Evolutionary conservation across 768 basidiomycete genomes (phyloP).

Genomic region (Boletus rubescentipes): DNA sequence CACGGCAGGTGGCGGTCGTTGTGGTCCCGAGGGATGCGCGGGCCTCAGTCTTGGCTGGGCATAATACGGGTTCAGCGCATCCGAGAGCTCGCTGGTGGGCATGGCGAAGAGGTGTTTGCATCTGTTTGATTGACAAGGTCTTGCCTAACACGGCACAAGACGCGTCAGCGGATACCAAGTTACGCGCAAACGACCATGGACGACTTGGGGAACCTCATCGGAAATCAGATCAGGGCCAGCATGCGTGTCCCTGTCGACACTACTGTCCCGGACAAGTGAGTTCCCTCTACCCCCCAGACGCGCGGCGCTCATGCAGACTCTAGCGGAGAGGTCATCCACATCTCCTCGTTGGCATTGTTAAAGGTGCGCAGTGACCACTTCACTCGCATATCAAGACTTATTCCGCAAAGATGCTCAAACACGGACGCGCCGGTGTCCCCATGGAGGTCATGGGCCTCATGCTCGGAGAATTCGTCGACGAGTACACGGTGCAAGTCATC

Average conservation of each 20-base stretch:
- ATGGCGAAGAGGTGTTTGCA: slow-evolving; percentile 36
- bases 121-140: slow-evolving; percentile 31
- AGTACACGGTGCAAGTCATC: slow-evolving; percentile 91
- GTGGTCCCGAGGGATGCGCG: slow-evolving; percentile 13
- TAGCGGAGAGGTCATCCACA: slow-evolving; percentile 94
- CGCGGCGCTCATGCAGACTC: slow-evolving; percentile 1
- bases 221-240: slow-evolving; percentile 46
- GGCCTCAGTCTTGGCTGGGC: slow-evolving; percentile 42
- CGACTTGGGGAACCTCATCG: slow-evolving; percentile 55
- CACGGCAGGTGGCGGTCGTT: slow-evolving; percentile 26
- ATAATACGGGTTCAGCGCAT: slow-evolving; percentile 73
- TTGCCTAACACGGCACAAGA: slow-evolving; percentile 28
- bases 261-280: slow-evolving; percentile 75
- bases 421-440: slow-evolving; percentile 96
- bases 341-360: slow-evolving; percentile 93
- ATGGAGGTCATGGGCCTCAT: slow-evolving; percentile 99
- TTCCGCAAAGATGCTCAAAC: slow-evolving; percentile 89
- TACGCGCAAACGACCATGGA: slow-evolving; percentile 22
- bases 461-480: slow-evolving; percentile 98
- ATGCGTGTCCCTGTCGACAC: slow-evolving; percentile 46
- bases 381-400: not conserved
- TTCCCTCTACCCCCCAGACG: slow-evolving; percentile 1
- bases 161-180: slow-evolving; percentile 38
- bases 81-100: slow-evolving; percentile 73
- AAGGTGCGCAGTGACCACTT: slow-evolving; percentile 58